Evolutionary conservation across 805 yeast genomes (phyloP), one percentile per base, ranked within the genome.

Genomic region (Pichia thaimueangensis): DNA sequence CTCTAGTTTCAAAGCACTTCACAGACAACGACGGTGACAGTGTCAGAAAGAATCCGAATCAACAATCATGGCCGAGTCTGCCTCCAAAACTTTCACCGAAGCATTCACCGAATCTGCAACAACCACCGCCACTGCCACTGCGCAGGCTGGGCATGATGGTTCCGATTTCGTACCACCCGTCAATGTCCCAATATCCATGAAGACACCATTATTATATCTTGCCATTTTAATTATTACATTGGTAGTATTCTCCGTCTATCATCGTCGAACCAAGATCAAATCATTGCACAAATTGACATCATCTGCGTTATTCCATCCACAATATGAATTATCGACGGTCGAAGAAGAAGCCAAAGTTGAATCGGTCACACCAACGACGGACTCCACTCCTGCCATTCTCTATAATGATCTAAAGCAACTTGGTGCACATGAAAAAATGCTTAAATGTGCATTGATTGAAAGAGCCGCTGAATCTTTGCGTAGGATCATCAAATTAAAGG

Each of bases 401-500:
- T 47, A 36, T 37, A 37, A 32, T 17, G 51, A 49, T 25, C 38
- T 48, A 53, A 64, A 59, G 15, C 70, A 71, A 15, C 73, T 74
- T 23, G 76, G 76, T 47, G 85, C 88, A 6, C 88, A 89, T 49
- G 91, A 82, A 20, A 86, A 54, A 37, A 54, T 61, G 31, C 43
- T 60, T 17, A 61, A 61, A 41, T 74, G 78, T 1, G 78, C 80
- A 1, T 60, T 74, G 42, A 66, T 74, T 45, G 69, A 76, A 57
- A 61, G 78, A 37, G 78, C 95, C n/a, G 83, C 89, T 8, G 97
- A 91, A 64, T 84, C 88, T 10, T 70, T 93, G 43, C 79, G 94
- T 62, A 75, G 96, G 56, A 71, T 93, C 47, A 71, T 91, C 62
- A 83, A 85, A 56, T 67, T 88, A 59, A 82, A 84, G 59, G 97